A percentile compares a stretch with the other conserved stretches of the same genome.
These are phyloP conservation scores for Calophaca sinica DNA, from an alignment of 306 rosid genomes.

Conservation along the genomic window DNA sequence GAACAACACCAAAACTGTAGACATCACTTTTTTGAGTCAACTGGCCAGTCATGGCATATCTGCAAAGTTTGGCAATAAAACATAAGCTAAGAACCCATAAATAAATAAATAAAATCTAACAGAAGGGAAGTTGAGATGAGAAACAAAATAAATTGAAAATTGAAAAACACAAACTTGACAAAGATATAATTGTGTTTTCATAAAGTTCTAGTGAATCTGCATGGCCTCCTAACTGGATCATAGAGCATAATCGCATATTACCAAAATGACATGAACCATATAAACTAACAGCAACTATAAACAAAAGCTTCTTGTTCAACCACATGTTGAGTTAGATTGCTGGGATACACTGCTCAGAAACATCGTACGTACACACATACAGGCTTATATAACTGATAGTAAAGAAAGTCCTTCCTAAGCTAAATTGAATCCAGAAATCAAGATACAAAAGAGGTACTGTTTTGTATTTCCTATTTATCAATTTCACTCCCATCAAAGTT, in stretches of 20 bases:
- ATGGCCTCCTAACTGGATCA: neutral
- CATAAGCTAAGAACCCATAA: constrained; percentile 38
- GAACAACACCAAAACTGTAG: constrained; percentile 78
- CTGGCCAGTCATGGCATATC: constrained; percentile 83
- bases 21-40: constrained; percentile 80
- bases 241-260: constrained; percentile 1
- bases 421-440: constrained; percentile 17
- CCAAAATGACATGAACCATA: constrained; percentile 29
- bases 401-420: neutral
- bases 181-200: constrained; percentile 9
- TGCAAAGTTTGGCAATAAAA: constrained; percentile 45
- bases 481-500: neutral
- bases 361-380: constrained; percentile 12
- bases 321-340: neutral
- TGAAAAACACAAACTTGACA: constrained; percentile 17
- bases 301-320: constrained; percentile 4
- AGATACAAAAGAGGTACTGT: constrained; percentile 18
- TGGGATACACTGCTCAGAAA: neutral
- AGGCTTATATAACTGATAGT: neutral
- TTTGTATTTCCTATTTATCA: neutral
- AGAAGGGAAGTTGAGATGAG: constrained; percentile 12
- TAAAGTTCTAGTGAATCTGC: constrained; percentile 14
- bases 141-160: constrained; percentile 16
- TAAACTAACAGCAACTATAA: neutral
- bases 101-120: neutral